Base-by-base conservation (phyloP, 331 rosid species). In the Telfairia occidentalis region DNA sequence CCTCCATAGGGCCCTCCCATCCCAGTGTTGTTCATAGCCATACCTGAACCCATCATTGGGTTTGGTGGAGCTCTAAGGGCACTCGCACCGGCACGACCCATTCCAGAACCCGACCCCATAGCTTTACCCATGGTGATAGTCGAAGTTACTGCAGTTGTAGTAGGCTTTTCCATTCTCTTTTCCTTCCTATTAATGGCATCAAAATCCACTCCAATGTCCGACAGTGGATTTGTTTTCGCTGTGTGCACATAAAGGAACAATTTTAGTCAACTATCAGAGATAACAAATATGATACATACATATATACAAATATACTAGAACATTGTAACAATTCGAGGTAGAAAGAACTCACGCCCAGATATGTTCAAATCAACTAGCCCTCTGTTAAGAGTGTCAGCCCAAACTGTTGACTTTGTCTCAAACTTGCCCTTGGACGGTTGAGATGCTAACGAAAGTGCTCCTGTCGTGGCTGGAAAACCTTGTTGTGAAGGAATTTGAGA, bases 61-160 rank as follows among this genome's bases (percentile, higher is more conserved):
- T 86, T 90, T 24, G 82, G 53, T 19, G 79, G 79, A 61, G 87
- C 42, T 79, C 95, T 79, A 45, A 90, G 81, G 26, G 81, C 82
- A 79, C 86, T 30, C 3, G 90, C 86, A 52, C 90, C 88, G 3
- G 85, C 87, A 74, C 91, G 90, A 42, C 96, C 98, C 15, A 89
- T 64, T 50, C 98, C 96, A 38, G 98, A 88, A 73, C 96, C 96
- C 49, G 96, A 88, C 78, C 98, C 98, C 98, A 92, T 92, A 28
- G 96, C 96, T 84, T 86, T 92, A 55, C 98, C 98, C 96, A 92
- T 92, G 72, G 69, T 87, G 66, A 86, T 80, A 2, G 96, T 87
- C 37, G 96, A 88, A 42, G 82, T 77, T 29, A 83, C 84, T 0
- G 88, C 73, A 43, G 84, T 50, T 19, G 85, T 74, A 65, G 89